Evolutionary conservation across 2,329 filamentous ascomycete genomes (phyloP).

Genomic region (Fusarium transvaalense): DNA sequence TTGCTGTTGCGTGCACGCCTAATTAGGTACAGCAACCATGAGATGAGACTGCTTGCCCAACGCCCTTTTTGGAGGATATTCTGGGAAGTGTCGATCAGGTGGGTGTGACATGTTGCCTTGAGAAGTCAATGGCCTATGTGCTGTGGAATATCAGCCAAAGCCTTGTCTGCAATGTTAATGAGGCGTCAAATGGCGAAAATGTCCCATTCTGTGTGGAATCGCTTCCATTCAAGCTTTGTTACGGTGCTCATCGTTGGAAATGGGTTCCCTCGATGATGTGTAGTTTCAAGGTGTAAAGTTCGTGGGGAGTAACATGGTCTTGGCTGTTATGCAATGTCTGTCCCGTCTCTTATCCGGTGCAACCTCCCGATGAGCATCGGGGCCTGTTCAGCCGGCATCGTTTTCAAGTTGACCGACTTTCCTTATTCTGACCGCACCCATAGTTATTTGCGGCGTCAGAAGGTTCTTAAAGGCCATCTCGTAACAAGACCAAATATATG

Average conservation of each 20-base stretch:
- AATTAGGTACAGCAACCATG: constrained; percentile 31
- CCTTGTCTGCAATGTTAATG: constrained; percentile 17
- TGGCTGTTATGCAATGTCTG: constrained; percentile 9
- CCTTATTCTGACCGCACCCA: constrained; percentile 12
- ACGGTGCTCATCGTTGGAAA: neutral
- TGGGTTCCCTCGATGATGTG: neutral
- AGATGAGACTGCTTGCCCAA: constrained; percentile 14
- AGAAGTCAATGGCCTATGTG: constrained; percentile 3
- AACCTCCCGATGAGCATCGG: constrained; percentile 35
- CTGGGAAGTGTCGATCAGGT: constrained; percentile 18
- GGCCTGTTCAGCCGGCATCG: constrained; percentile 16
- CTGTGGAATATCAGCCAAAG: constrained; percentile 20
- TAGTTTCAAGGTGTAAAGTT: neutral
- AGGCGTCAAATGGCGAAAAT: neutral
- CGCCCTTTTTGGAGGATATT: constrained; percentile 8
- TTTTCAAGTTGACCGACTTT: constrained; percentile 31
- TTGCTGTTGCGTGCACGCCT: constrained; percentile 28
- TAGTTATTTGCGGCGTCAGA: constrained; percentile 21
- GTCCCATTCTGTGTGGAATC: neutral
- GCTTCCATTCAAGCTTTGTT: neutral
- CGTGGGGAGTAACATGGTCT: constrained; percentile 2
- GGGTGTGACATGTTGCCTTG: constrained; percentile 16
- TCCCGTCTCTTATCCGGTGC: constrained; percentile 18
- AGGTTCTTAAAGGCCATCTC: constrained; percentile 12
- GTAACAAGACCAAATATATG: constrained; percentile 29